Conservation (phyloP, 2,329 filamentous ascomycete species). For the Neonectria neomacrospora region DNA sequence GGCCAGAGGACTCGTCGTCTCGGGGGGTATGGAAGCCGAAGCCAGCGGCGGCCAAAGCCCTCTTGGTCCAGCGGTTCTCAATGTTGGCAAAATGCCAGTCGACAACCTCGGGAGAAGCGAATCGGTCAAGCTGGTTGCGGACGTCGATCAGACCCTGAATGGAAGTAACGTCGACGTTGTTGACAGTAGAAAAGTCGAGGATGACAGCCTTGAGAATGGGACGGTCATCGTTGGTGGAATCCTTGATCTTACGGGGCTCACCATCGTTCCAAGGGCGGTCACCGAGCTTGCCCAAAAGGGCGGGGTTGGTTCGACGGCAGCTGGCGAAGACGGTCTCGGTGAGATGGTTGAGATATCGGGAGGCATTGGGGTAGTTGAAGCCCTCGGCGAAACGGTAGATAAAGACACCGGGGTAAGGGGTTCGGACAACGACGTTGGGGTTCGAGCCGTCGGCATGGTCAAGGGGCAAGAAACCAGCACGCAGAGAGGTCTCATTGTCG, state of each 20-base stretch:
- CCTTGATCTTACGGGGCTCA: constrained; percentile 51
- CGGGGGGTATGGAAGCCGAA: constrained; percentile 58
- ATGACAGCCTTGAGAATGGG: constrained; percentile 66
- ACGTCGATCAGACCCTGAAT: constrained; percentile 66
- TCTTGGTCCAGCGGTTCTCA: constrained; percentile 65
- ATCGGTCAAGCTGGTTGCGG: constrained; percentile 63
- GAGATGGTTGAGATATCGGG: constrained; percentile 61
- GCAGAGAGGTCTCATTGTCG: constrained; percentile 58
- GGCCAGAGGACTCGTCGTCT: constrained; percentile 40
- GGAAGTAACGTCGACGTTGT: constrained; percentile 66
- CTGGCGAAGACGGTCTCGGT: constrained; percentile 57
- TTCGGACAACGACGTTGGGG: constrained; percentile 56
- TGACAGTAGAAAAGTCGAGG: constrained; percentile 66
- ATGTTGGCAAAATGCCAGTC: constrained; percentile 65
- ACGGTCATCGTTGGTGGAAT: constrained; percentile 49
- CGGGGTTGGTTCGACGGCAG: constrained; percentile 58
- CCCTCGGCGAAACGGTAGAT: constrained; percentile 66
- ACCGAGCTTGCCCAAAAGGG: constrained; percentile 58
- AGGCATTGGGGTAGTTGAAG: constrained; percentile 67
- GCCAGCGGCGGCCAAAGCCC: constrained; percentile 64
- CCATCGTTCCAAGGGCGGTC: constrained; percentile 70
- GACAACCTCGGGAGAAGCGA: constrained; percentile 57
- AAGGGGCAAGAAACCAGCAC: constrained; percentile 59
- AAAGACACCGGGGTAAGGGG: constrained; percentile 64
- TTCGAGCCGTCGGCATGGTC: constrained; percentile 64